Evolutionary conservation across 768 basidiomycete species (phyloP).

Genomic region (Tremella mesenterica): DNA sequence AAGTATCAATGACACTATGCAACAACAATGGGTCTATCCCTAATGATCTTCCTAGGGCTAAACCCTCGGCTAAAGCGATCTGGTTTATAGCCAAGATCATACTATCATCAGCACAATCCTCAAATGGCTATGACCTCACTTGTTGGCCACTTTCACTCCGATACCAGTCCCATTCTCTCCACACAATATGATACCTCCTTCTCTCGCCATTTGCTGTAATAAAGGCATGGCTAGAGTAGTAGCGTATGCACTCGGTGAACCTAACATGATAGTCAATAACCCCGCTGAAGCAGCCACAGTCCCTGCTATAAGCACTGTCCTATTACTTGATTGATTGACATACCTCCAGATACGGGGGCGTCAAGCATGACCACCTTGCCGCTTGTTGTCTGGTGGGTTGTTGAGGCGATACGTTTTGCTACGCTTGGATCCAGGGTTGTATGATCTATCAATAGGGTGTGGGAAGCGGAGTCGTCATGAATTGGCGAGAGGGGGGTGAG

Average conservation of each 20-base stretch:
- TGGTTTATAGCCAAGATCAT: conserved; percentile 38
- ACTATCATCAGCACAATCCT: conserved; percentile 9
- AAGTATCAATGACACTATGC: conserved; percentile 30
- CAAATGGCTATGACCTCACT: conserved; percentile 13
- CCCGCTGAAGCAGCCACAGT: conserved; percentile 79
- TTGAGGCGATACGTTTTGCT: conserved; percentile 57
- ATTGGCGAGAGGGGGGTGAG: not conserved
- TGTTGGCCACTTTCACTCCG: conserved; percentile 39
- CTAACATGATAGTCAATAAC: conserved; percentile 84
- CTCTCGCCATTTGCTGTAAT: conserved; percentile 27
- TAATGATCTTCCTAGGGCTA: conserved; percentile 27
- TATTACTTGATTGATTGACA: too few relatives aligned
- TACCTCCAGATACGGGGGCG: conserved; percentile 89
- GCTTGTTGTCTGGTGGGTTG: conserved; percentile 46
- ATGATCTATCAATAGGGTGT: conserved; percentile 73
- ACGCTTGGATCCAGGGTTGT: conserved; percentile 79
- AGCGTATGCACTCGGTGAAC: conserved; percentile 51
- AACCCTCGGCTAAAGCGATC: conserved; percentile 33
- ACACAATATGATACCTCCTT: conserved; percentile 28
- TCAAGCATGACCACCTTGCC: conserved; percentile 72
- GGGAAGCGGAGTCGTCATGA: not conserved
- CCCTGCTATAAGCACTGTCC: too few relatives aligned
- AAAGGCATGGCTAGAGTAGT: conserved; percentile 23
- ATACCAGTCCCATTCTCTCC: conserved; percentile 33
- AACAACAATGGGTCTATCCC: conserved; percentile 27